phyloP scores from a whole-genome alignment of 2,329 filamentous ascomycete genomes.

The Elsinoe perseae region DNA sequence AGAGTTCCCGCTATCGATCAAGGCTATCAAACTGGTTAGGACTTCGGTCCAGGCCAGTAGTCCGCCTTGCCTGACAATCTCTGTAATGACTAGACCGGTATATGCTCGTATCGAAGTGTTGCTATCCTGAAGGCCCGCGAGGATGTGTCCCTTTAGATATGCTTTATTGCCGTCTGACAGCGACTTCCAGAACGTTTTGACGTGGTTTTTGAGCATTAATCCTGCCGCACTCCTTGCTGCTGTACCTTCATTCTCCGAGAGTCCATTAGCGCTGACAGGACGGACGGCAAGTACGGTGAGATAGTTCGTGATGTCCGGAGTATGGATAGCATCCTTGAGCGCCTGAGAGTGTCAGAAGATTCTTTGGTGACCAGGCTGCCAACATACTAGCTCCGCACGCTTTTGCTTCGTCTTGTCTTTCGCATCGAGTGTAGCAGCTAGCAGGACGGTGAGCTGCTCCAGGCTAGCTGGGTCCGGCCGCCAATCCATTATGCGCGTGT shows the following conservation, averaged over 20 bases:
- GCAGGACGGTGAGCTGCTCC: slow-evolving; percentile 77
- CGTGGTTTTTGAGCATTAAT: slow-evolving; percentile 92
- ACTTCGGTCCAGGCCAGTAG: slow-evolving; percentile 87
- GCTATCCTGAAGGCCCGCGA: slow-evolving; percentile 72
- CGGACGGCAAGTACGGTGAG: slow-evolving; percentile 83
- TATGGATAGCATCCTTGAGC: slow-evolving; percentile 79
- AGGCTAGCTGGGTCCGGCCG: slow-evolving; percentile 81
- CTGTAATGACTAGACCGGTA: slow-evolving; percentile 88
- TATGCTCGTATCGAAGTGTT: slow-evolving; percentile 78
- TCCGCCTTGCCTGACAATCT: slow-evolving; percentile 76
- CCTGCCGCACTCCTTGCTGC: slow-evolving; percentile 79
- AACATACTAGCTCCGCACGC: slow-evolving; percentile 74
- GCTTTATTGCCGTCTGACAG: slow-evolving; percentile 65
- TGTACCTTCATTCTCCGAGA: slow-evolving; percentile 57
- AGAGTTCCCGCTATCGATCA: slow-evolving; percentile 65
- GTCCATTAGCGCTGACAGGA: slow-evolving; percentile 51
- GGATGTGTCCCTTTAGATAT: slow-evolving; percentile 71
- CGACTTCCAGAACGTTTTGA: slow-evolving; percentile 65
- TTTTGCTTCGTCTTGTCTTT: slow-evolving; percentile 74
- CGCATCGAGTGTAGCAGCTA: slow-evolving; percentile 86
- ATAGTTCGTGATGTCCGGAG: slow-evolving; percentile 95
- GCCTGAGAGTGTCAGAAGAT: slow-evolving; percentile 68
- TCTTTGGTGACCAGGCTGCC: no score
- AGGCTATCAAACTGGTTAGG: slow-evolving; percentile 69
- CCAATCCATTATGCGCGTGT: slow-evolving; percentile 65